Evolutionary conservation across 164 flowering plant species (phyloP).

Genomic region (Buxus sempervirens): DNA sequence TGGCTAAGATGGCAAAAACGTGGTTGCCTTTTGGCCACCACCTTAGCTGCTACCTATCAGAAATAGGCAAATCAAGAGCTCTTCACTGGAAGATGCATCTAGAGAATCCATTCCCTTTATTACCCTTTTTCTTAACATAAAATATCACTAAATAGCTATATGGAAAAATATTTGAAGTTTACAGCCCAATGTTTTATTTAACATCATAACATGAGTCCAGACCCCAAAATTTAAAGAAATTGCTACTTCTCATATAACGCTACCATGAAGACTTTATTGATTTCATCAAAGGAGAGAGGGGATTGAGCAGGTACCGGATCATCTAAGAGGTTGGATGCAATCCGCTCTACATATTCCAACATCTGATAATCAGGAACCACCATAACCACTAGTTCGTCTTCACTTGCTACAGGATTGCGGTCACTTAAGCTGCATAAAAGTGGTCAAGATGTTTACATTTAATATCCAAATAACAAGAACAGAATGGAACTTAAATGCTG

Average conservation of each 20-base stretch:
- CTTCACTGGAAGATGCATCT: too few species aligned
- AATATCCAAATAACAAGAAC: neutral
- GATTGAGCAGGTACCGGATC: slow-evolving; percentile 58
- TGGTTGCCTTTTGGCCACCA: too few species aligned
- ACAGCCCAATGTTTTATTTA: too few species aligned
- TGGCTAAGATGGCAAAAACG: too few species aligned
- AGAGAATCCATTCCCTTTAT: too few species aligned
- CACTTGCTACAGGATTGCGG: slow-evolving; percentile 75
- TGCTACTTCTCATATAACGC: too few species aligned
- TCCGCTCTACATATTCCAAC: slow-evolving; percentile 75
- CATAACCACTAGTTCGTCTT: slow-evolving; percentile 92
- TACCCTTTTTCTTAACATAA: too few species aligned
- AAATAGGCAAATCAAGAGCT: too few species aligned
- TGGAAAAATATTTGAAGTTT: too few species aligned
- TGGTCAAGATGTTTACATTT: neutral
- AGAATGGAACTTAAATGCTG: slow-evolving; percentile 1
- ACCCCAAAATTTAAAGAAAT: neutral
- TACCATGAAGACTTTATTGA: neutral
- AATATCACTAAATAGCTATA: too few species aligned
- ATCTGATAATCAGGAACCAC: slow-evolving; percentile 97
- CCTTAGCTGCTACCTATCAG: too few species aligned
- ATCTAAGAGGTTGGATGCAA: slow-evolving; percentile 74
- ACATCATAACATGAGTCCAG: too few species aligned
- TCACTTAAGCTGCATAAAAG: slow-evolving; percentile 75
- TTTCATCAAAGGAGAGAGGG: neutral